These are phyloP conservation scores for Rhododendron henanense DNA, from an alignment of 148 eudicot genomes.

Conservation along the genomic window DNA sequence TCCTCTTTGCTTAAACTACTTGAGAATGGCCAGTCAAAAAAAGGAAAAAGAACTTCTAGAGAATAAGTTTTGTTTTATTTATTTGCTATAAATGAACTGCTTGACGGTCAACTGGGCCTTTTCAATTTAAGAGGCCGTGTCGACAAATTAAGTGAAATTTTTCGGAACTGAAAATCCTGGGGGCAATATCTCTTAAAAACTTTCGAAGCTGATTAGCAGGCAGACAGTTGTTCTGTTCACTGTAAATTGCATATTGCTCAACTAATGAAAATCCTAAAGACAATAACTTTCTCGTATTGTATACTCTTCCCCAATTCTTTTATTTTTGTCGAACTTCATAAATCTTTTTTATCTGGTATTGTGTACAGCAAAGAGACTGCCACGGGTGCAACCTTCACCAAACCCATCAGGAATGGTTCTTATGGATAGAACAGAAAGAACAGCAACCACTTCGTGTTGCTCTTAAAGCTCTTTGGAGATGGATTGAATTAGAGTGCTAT, in stretches of 20 bases:
- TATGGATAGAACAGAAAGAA: constrained; percentile 26
- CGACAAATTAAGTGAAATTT: neutral
- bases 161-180: neutral
- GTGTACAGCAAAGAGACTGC: constrained; percentile 40
- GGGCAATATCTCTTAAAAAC: neutral
- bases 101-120: neutral
- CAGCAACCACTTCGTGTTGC: constrained; percentile 29
- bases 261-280: neutral
- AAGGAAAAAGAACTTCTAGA: no score
- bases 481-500: neutral
- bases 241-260: neutral
- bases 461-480: constrained; percentile 7
- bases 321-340: neutral
- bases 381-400: constrained; percentile 30
- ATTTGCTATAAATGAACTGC: neutral
- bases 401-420: constrained; percentile 50
- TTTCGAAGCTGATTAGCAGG: neutral
- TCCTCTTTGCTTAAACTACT: neutral
- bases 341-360: neutral
- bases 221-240: neutral
- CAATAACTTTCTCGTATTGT: neutral
- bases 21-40: neutral
- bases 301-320: neutral
- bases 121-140: neutral
- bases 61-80: no score